These are phyloP conservation scores for Solanum clarkiae DNA, from an alignment of 257 asterid species.

Conservation along the genomic window DNA sequence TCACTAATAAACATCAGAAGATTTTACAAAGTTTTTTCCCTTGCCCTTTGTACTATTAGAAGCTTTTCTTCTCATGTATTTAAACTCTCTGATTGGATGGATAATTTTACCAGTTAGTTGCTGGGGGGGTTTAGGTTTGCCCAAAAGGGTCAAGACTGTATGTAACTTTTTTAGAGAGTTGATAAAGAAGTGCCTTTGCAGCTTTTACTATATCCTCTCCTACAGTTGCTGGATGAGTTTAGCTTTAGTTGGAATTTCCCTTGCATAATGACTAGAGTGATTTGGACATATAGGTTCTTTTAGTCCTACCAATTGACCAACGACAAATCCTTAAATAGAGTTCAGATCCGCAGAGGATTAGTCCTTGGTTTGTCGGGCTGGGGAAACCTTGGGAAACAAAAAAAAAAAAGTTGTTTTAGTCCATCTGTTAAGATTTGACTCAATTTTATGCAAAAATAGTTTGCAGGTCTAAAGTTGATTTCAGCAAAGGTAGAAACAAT, in stretches of 20 bases:
- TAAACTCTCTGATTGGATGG: constrained; percentile 6
- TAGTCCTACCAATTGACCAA: too few species aligned
- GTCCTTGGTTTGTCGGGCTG: too few species aligned
- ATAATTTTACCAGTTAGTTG: constrained; percentile 1
- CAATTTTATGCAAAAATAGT: background rate
- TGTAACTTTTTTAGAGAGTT: constrained; percentile 2
- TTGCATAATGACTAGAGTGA: background rate
- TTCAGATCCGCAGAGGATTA: too few species aligned
- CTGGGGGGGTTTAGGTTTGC: background rate
- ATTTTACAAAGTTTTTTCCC: background rate
- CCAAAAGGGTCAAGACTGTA: background rate
- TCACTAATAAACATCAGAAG: constrained; percentile 14
- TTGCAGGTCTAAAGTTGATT: background rate
- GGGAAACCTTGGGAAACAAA: too few species aligned
- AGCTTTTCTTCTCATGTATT: background rate
- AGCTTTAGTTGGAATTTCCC: background rate
- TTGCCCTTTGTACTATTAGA: constrained; percentile 19
- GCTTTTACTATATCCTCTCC: background rate
- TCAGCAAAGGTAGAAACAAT: background rate
- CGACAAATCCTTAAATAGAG: too few species aligned
- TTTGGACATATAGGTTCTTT: background rate
- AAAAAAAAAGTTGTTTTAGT: too few species aligned
- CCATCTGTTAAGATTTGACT: background rate
- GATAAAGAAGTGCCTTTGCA: background rate
- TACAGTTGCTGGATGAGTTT: background rate